Conservation (phyloP, 2,329 filamentous ascomycete genomes). For the Colletotrichum magnum region DNA sequence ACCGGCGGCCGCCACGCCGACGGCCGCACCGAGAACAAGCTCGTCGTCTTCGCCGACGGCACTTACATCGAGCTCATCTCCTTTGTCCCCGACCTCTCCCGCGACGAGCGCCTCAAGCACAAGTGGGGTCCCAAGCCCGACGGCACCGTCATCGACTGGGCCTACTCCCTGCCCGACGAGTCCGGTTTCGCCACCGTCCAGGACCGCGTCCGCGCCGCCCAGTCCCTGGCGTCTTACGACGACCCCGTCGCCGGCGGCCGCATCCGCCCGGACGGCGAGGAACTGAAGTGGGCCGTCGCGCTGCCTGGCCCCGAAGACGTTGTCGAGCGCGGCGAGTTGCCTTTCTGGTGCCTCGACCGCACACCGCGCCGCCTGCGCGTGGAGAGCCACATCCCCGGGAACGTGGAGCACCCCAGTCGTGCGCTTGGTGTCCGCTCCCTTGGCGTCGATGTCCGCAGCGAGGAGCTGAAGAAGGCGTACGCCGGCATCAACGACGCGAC, state of each 20-base stretch:
- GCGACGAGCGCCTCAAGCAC: conserved; percentile 61
- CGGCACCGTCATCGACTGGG: conserved; percentile 71
- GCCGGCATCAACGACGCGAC: conserved; percentile 24
- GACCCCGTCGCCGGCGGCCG: conserved; percentile 67
- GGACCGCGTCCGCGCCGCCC: conserved; percentile 48
- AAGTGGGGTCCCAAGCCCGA: conserved; percentile 70
- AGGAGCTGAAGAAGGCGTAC: conserved; percentile 36
- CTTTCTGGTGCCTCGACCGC: conserved; percentile 77
- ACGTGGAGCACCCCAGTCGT: conserved; percentile 64
- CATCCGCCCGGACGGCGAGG: conserved; percentile 66
- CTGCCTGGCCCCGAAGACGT: conserved; percentile 47
- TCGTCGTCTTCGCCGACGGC: conserved; percentile 74
- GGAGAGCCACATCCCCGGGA: conserved; percentile 55
- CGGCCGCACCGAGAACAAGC: conserved; percentile 71
- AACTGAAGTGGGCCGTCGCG: conserved; percentile 73
- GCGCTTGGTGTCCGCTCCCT: conserved; percentile 65
- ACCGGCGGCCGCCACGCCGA: conserved; percentile 75
- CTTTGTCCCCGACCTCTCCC: conserved; percentile 58
- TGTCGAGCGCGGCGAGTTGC: conserved; percentile 64
- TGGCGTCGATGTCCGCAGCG: conserved; percentile 49
- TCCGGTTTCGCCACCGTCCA: conserved; percentile 56
- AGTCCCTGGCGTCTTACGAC: conserved; percentile 58
- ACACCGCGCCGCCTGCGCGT: conserved; percentile 70
- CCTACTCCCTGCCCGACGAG: conserved; percentile 62
- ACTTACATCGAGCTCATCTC: conserved; percentile 77